Base-by-base conservation (phyloP, 352 stramenopile species). In the Phytopythium delawarense region DNA sequence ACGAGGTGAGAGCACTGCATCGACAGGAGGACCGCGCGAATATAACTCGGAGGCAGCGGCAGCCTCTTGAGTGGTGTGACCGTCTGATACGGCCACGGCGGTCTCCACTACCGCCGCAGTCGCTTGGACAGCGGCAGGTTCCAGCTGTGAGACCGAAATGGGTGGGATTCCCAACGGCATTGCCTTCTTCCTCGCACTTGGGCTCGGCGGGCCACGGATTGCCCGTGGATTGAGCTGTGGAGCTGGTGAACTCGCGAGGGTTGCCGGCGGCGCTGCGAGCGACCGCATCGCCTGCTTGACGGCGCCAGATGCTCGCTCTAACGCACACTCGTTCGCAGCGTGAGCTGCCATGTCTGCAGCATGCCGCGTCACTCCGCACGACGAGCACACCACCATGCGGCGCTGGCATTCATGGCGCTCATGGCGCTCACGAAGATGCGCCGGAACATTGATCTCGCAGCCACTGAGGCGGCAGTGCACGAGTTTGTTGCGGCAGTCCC, bases 321-420 rank as follows among this genome's bases (percentile, higher is more conserved):
- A 13, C 6, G 61, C 64, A 52, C 79, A 88, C 53, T 87, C 79
- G 58, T 62, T 70, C 7, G 67, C 63, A 4, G 78, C 20, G 18
- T 87, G 79, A 6, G 58, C 34, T 7, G 71, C 63, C 67, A 87
- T 75, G 30, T 85, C 79, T 1, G 67, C 45, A 13, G 75, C 73
- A 51, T 87, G 77, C 15, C 62, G 67, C 21, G 72, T 62, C 0
- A 64, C 61, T 0, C 79, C 79, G 52, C 81, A 90, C 2, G 72
- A 59, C 0, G 55, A 25, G 45, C 81, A 90, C 12, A 69, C 74
- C 13, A 66, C 53, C 45, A 80, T 64, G 1, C 81, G 70, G 7
- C 70, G 61, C 0, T 55, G 21, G 35, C 81, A 90, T 40, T 86
- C 78, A 50, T 80, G 67, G 0, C 81, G 75, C 55, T 90, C 81